Conservation (phyloP, 345 rosid genomes). For the Citrus australasica region DNA sequence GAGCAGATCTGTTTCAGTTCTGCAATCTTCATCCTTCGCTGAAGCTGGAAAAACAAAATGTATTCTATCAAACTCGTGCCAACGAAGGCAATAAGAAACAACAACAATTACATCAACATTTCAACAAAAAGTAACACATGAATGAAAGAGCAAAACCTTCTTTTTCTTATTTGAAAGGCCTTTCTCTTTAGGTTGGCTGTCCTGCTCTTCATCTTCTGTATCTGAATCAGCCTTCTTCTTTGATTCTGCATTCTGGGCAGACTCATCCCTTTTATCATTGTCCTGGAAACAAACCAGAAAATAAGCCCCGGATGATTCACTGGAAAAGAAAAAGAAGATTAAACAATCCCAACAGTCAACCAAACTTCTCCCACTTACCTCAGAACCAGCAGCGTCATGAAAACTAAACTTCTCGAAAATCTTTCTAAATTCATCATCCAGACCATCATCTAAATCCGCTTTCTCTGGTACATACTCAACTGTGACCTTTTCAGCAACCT, state of each 20-base stretch:
- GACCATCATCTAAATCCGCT: conserved; percentile 73
- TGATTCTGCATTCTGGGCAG: conserved; percentile 51
- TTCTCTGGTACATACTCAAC: conserved; percentile 91
- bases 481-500: conserved; percentile 64
- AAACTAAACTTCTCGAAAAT: conserved; percentile 84
- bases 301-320: not conserved
- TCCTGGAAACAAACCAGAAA: conserved; percentile 44
- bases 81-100: not conserved
- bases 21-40: conserved; percentile 92
- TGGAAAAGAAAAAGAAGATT: not conserved
- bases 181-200: conserved; percentile 66
- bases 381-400: conserved; percentile 43
- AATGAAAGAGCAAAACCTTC: conserved; percentile 42
- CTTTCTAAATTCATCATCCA: conserved; percentile 77
- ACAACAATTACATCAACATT: not conserved
- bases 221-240: conserved; percentile 74
- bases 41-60: conserved; percentile 52
- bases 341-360: not conserved
- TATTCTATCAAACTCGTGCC: conserved; percentile 2
- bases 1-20: conserved; percentile 88
- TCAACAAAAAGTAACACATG: not conserved
- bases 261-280: conserved; percentile 52
- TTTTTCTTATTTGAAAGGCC: conserved; percentile 85
- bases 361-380: conserved; percentile 38
- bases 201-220: conserved; percentile 76